Evolutionary conservation across 441 rosid species (phyloP).

Genomic region (Syzygium syzygioides): DNA sequence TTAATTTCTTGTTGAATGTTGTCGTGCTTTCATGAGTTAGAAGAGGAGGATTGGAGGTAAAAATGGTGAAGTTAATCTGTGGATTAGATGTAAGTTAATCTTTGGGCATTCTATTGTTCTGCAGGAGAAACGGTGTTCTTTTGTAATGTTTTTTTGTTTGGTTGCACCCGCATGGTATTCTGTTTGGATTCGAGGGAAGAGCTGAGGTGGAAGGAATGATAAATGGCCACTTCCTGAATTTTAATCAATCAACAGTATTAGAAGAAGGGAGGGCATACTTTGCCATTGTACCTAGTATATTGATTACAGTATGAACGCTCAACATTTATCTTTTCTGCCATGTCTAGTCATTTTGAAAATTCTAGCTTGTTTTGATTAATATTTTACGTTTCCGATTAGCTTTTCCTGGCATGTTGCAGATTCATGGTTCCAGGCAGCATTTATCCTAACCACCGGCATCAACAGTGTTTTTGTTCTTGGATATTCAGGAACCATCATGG

Average conservation of each 20-base stretch:
- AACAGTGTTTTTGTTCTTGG: constrained; percentile 94
- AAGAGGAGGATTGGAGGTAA: background rate
- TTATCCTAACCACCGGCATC: constrained; percentile 77
- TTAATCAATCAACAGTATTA: background rate
- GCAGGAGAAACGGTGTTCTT: background rate
- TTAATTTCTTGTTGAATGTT: background rate
- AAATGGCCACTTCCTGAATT: background rate
- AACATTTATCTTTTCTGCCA: background rate
- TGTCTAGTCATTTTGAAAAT: background rate
- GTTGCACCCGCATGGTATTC: background rate
- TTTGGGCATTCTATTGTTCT: background rate
- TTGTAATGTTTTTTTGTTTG: background rate
- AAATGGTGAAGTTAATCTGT: background rate
- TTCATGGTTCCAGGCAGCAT: constrained; percentile 93
- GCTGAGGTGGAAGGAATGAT: background rate
- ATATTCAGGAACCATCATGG: constrained; percentile 84
- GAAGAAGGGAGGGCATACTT: background rate
- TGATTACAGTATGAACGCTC: background rate
- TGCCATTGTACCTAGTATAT: background rate
- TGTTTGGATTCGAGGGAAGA: background rate
- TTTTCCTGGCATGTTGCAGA: constrained; percentile 28
- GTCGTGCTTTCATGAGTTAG: background rate
- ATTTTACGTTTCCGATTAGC: background rate
- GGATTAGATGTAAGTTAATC: background rate
- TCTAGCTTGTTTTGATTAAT: background rate